Base-by-base conservation (phyloP, 441 rosid genomes). In the Arabidopsis hybrid region DNA sequence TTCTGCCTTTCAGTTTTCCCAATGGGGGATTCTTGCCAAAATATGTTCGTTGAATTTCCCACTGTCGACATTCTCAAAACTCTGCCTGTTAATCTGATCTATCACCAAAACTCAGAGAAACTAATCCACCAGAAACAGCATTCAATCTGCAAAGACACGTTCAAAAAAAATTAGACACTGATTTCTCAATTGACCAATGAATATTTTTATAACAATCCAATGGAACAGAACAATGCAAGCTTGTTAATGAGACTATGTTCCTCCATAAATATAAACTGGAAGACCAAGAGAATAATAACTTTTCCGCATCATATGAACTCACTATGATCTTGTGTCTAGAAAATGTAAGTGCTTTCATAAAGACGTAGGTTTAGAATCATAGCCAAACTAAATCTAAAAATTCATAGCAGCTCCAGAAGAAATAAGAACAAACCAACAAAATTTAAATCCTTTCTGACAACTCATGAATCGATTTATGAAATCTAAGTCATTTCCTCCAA, bases 1-100 rank as follows among this genome's bases (percentile, higher is more conserved):
- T 79, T 84, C 75, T 91, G 97, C 81, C 93, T 87, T 62, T 91
- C 97, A 71, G 76, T 53, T 81, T 77, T 93, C 75, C 89, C 95
- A 78, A 90, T 87, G 8, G 91, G 86, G 21, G 85, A 90, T 66
- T 90, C 88, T 64, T 93, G 96, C 98, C 98, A 93, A 83, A 87
- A 87, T 85, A 93, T 90, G 80, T 89, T 93, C 8, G 88, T 81
- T 0, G 91, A 76, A 64, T 87, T 91, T 49, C 90, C 89, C 40
- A 86, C 71, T 10, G 93, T 66, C 51, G 96, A 85, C 91, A 93
- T 88, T 68, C 75, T 64, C 47, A 47, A 72, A 63, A 6, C 38
- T 9, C 16, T 55, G 40, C 21, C 53, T 31, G 5, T 39, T 63
- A 6, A 56, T 62, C 53, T 68, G 39, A 67, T 50, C 16, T 11